phyloP scores from a whole-genome alignment of 2,329 filamentous ascomycete genomes.

The Seiridium cupressi region DNA sequence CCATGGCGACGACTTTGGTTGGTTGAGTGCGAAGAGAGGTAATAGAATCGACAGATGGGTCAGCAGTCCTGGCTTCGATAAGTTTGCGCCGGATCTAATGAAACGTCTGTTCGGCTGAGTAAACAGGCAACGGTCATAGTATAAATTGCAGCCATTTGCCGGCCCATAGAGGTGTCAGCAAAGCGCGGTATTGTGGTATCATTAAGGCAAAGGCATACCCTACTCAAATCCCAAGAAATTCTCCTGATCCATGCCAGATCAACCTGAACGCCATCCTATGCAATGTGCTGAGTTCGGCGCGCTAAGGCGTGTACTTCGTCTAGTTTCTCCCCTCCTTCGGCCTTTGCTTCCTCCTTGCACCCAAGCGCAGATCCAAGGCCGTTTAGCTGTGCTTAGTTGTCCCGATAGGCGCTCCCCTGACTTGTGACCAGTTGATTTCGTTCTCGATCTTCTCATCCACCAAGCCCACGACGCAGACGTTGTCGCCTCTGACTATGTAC shows the following conservation, averaged over 20 bases:
- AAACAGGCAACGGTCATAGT: neutral
- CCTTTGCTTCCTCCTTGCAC: too few species aligned
- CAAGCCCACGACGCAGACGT: slow-evolving; percentile 85
- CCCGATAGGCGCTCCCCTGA: slow-evolving; percentile 80
- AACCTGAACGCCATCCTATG: slow-evolving; percentile 11
- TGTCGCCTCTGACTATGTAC: slow-evolving; percentile 91
- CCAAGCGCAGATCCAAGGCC: neutral
- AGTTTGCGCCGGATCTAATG: slow-evolving; percentile 66
- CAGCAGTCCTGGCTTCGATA: slow-evolving; percentile 63
- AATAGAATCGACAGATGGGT: slow-evolving; percentile 80
- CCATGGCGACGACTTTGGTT: slow-evolving; percentile 70
- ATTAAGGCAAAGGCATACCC: slow-evolving; percentile 31
- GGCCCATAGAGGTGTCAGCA: slow-evolving; percentile 22
- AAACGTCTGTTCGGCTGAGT: slow-evolving; percentile 59
- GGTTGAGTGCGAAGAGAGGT: slow-evolving; percentile 71
- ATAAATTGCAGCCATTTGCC: neutral
- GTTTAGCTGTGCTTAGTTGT: slow-evolving; percentile 71
- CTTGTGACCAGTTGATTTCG: slow-evolving; percentile 90
- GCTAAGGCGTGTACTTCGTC: too few species aligned
- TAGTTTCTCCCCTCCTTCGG: too few species aligned
- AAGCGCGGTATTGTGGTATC: slow-evolving; percentile 25
- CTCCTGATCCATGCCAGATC: neutral
- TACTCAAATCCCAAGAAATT: slow-evolving; percentile 16
- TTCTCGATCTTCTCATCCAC: slow-evolving; percentile 87
- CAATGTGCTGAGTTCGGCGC: slow-evolving; percentile 2